phyloP scores from a whole-genome alignment of 371 early-diverging fungal species.

The Mucor racemosus region DNA sequence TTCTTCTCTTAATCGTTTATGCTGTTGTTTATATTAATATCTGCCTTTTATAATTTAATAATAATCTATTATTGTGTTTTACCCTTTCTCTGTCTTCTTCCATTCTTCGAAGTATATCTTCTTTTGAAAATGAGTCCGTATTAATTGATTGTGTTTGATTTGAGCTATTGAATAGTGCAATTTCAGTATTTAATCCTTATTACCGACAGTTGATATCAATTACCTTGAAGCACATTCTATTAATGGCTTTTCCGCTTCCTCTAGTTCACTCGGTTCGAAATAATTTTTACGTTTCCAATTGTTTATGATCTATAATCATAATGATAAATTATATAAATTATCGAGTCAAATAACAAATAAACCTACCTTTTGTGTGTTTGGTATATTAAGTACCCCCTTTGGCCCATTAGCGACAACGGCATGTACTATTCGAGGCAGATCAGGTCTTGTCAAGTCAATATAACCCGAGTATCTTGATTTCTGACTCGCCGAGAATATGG shows the following conservation, averaged over 20 bases:
- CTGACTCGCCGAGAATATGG: slow-evolving; percentile 64
- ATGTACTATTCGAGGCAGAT: slow-evolving; percentile 60
- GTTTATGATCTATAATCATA: slow-evolving; percentile 36
- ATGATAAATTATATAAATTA: background rate
- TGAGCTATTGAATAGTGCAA: background rate
- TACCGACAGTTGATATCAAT: background rate
- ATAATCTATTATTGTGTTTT: background rate
- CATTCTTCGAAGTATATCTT: slow-evolving; percentile 75
- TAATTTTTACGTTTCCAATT: slow-evolving; percentile 50
- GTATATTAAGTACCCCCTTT: slow-evolving; percentile 73
- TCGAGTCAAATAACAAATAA: background rate
- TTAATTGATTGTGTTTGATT: slow-evolving; percentile 24
- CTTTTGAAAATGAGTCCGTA: slow-evolving; percentile 53
- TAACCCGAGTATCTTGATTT: slow-evolving; percentile 63
- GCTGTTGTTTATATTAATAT: slow-evolving; percentile 36
- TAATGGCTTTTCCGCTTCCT: slow-evolving; percentile 56
- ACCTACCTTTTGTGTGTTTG: slow-evolving; percentile 68
- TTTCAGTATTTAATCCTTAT: too few relatives aligned
- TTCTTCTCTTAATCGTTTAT: slow-evolving; percentile 75
- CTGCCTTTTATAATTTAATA: background rate
- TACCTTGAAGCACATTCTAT: slow-evolving; percentile 51
- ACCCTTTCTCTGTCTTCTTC: slow-evolving; percentile 82
- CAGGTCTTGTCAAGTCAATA: slow-evolving; percentile 61
- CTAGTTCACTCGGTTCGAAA: slow-evolving; percentile 48
- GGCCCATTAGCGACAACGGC: slow-evolving; percentile 67